Percentiles rank a stretch among this genome's conserved stretches.
phyloP scores from a whole-genome alignment of 2,329 filamentous ascomycete genomes.

The Macrophomina tecta region DNA sequence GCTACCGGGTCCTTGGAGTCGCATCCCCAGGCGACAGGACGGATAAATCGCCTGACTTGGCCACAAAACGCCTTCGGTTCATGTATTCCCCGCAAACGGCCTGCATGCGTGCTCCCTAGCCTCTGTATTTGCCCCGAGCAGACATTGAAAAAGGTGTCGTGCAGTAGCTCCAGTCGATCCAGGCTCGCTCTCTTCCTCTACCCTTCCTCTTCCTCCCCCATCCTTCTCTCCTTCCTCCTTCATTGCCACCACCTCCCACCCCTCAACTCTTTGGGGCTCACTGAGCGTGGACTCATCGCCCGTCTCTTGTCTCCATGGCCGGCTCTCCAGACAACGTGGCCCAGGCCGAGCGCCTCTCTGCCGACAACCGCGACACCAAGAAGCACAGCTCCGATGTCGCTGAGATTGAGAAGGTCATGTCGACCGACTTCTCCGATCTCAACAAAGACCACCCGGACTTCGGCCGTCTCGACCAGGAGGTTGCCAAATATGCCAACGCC shows the following conservation, averaged over 20 bases:
- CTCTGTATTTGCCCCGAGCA: constrained; percentile 21
- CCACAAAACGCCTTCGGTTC: constrained; percentile 7
- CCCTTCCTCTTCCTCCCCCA: background rate
- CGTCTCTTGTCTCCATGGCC: constrained; percentile 3
- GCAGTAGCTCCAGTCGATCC: constrained; percentile 11
- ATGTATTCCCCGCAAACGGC: constrained; percentile 7
- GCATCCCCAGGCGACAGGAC: constrained; percentile 4
- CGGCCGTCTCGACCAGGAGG: constrained; percentile 69
- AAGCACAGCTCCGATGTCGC: constrained; percentile 45
- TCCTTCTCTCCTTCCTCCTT: background rate
- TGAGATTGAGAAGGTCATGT: constrained; percentile 58
- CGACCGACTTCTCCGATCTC: constrained; percentile 45
- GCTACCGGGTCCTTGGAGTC: background rate
- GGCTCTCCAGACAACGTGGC: constrained; percentile 9
- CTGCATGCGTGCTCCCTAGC: background rate
- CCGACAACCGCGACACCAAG: constrained; percentile 31
- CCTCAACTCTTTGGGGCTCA: background rate
- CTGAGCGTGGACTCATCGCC: background rate
- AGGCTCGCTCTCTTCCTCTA: background rate
- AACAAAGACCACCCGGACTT: constrained; percentile 63
- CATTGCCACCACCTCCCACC: background rate
- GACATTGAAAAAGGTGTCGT: background rate
- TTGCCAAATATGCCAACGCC: constrained; percentile 70
- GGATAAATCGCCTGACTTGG: constrained; percentile 8
- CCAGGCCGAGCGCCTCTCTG: background rate